These are phyloP conservation scores for Monosporascus sp. DNA, from an alignment of 2,329 filamentous ascomycete genomes.

Conservation along the genomic window DNA sequence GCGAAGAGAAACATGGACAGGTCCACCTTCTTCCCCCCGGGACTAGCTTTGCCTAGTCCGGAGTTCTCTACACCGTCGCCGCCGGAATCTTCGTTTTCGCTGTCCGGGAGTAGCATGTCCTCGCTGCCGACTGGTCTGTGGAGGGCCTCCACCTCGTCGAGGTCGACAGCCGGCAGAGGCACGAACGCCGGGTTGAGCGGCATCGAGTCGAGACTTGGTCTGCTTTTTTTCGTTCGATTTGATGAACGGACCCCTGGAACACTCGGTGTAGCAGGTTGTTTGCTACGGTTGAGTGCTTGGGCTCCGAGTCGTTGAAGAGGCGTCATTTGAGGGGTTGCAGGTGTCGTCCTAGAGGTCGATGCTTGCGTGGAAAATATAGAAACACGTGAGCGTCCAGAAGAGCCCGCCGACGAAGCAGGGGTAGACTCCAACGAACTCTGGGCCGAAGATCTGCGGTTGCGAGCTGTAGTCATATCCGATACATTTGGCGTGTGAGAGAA, in stretches of 20 bases:
- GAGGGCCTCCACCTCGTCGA: slow-evolving; percentile 47
- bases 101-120: slow-evolving; percentile 50
- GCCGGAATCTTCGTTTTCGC: slow-evolving; percentile 28
- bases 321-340: slow-evolving; percentile 37
- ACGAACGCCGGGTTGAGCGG: slow-evolving; percentile 50
- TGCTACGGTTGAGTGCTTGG: slow-evolving; percentile 34
- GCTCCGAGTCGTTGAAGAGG: slow-evolving; percentile 49
- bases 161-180: slow-evolving; percentile 48
- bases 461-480: slow-evolving; percentile 4
- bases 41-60: slow-evolving; percentile 7
- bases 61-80: slow-evolving; percentile 17
- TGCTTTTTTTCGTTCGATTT: slow-evolving; percentile 17
- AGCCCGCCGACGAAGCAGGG: slow-evolving; percentile 28
- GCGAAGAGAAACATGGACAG: slow-evolving; percentile 43
- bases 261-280: slow-evolving; percentile 18
- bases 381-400: slow-evolving; percentile 5
- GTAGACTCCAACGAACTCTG: slow-evolving; percentile 23
- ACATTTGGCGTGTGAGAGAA: slow-evolving; percentile 22
- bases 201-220: slow-evolving; percentile 27
- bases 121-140: slow-evolving; percentile 47
- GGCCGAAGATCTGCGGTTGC: slow-evolving; percentile 7
- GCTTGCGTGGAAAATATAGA: slow-evolving; percentile 27
- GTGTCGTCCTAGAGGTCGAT: slow-evolving; percentile 38
- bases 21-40: slow-evolving; percentile 33
- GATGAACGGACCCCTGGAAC: slow-evolving; percentile 14